Percentiles rank a stretch among this genome's conserved stretches.
These are phyloP conservation scores for Aspergillus sergii DNA, from an alignment of 2,329 filamentous ascomycete genomes.

Conservation along the genomic window DNA sequence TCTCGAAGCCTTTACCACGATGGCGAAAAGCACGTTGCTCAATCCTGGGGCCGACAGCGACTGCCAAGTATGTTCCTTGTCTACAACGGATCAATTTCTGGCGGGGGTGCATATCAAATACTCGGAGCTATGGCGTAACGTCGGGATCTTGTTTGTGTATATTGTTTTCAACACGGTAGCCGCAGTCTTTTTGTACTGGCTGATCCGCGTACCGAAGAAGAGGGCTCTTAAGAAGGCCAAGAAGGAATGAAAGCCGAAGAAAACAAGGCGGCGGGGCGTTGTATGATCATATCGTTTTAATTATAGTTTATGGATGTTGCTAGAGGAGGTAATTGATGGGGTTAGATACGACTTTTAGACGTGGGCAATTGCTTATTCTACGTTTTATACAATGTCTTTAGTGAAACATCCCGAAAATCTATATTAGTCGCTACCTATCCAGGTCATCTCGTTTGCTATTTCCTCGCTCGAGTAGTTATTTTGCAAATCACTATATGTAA, in stretches of 20 bases:
- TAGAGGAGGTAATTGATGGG: background rate
- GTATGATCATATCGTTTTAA: background rate
- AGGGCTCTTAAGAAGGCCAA: constrained; percentile 45
- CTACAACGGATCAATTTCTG: constrained; percentile 54
- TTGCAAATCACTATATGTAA: too few species aligned
- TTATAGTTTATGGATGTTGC: background rate
- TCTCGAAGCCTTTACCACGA: constrained; percentile 59
- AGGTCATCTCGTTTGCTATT: too few species aligned
- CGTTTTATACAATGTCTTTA: too few species aligned
- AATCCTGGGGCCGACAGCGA: constrained; percentile 59
- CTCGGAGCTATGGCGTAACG: constrained; percentile 54
- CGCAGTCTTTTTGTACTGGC: constrained; percentile 57
- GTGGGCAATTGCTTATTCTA: background rate
- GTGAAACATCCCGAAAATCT: too few species aligned
- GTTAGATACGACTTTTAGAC: background rate
- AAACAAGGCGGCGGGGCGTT: background rate
- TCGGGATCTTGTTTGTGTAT: constrained; percentile 57
- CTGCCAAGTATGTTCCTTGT: constrained; percentile 57
- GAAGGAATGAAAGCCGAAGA: constrained; percentile 19
- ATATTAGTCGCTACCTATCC: too few species aligned
- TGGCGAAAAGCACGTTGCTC: constrained; percentile 60
- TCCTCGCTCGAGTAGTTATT: too few species aligned
- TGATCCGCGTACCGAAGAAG: constrained; percentile 55
- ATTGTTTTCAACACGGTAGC: constrained; percentile 55
- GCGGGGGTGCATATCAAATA: constrained; percentile 50